phyloP scores from a whole-genome alignment of 495 filamentous ascomycete genomes.

The Tuber magnatum region DNA sequence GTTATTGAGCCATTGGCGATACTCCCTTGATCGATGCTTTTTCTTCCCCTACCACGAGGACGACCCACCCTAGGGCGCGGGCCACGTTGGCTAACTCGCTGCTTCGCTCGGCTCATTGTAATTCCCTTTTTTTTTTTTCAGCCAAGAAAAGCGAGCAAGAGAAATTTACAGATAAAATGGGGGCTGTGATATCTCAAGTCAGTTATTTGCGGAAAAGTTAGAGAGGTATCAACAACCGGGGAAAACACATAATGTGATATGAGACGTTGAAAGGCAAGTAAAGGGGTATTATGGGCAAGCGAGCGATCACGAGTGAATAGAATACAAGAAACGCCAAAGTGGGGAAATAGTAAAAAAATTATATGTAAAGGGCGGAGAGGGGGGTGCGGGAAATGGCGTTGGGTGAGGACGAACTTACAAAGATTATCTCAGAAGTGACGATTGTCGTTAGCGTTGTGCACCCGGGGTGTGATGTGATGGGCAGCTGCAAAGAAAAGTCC shows the following conservation, averaged over 20 bases:
- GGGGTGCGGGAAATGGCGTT: not conserved
- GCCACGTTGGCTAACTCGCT: constrained; percentile 24
- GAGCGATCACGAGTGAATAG: not conserved
- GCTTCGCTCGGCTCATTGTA: constrained; percentile 34
- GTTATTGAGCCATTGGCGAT: constrained; percentile 28
- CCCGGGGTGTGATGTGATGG: not conserved
- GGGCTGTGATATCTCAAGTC: constrained; percentile 11
- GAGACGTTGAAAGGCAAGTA: not conserved
- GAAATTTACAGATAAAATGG: constrained; percentile 31
- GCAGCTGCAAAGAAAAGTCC: not conserved
- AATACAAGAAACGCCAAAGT: not conserved
- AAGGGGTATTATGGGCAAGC: not conserved
- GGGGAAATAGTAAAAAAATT: not conserved
- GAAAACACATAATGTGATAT: not conserved
- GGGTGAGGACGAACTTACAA: not conserved
- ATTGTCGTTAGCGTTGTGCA: constrained; percentile 1
- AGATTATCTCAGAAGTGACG: constrained; percentile 1
- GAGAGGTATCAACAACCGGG: not conserved
- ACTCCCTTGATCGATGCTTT: constrained; percentile 21
- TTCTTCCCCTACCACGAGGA: constrained; percentile 30
- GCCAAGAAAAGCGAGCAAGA: constrained; percentile 13
- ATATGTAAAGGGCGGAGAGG: not conserved
- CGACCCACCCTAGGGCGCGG: constrained; percentile 17
- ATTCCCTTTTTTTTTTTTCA: constrained; percentile 6
- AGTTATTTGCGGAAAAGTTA: constrained; percentile 30